Percentiles rank a stretch among this genome's conserved stretches.
phyloP scores from a whole-genome alignment of 129 eudicot genomes.

The Centrapalus pauciflorus region DNA sequence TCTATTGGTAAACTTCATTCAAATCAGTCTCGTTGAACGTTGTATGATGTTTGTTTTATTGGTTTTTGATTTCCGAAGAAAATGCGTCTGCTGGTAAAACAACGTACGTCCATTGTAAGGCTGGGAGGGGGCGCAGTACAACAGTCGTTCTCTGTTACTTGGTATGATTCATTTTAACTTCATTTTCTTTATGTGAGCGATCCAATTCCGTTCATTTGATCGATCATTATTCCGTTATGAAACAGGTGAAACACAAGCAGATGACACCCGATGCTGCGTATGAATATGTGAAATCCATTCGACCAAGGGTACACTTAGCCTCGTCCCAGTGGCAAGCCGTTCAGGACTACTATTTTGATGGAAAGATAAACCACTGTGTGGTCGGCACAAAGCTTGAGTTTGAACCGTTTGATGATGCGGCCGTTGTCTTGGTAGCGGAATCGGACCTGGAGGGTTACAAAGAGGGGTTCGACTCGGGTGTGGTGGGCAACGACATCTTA shows the following conservation, averaged over 20 bases:
- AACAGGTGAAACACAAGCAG: constrained; percentile 65
- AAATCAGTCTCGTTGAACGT: background rate
- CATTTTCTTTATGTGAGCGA: background rate
- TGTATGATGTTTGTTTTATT: background rate
- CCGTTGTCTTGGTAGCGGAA: constrained; percentile 53
- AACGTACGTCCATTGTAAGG: constrained; percentile 86
- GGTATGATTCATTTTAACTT: constrained; percentile 35
- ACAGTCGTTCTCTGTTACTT: constrained; percentile 77
- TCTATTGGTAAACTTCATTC: background rate
- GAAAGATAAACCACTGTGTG: constrained; percentile 4
- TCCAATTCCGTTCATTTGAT: background rate
- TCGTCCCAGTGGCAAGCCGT: constrained; percentile 80
- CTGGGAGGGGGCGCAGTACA: constrained; percentile 89
- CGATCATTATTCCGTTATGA: background rate
- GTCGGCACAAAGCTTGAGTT: background rate
- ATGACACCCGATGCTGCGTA: constrained; percentile 71
- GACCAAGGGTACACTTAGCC: constrained; percentile 81
- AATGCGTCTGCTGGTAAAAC: constrained; percentile 61
- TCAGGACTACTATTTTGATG: constrained; percentile 35
- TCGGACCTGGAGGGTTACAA: constrained; percentile 75
- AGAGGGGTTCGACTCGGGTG: constrained; percentile 29
- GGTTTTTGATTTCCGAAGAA: constrained; percentile 23
- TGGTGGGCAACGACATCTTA: constrained; percentile 21
- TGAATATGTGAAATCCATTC: constrained; percentile 51
- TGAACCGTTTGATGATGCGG: constrained; percentile 58